Evolutionary conservation across 2,329 filamentous ascomycete genomes (phyloP).

Genomic region (Monosporascus sp.): DNA sequence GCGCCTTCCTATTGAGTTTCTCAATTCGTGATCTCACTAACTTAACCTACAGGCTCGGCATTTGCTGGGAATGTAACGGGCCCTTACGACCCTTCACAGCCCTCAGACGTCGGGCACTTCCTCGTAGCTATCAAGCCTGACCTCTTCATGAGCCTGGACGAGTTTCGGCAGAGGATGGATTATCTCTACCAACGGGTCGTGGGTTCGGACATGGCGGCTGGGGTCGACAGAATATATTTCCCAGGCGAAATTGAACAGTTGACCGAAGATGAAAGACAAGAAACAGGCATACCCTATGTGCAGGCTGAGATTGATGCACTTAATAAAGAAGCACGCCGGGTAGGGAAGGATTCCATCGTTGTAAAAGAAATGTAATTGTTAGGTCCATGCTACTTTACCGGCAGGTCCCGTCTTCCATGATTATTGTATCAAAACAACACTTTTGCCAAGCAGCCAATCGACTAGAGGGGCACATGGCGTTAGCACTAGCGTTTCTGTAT

Average conservation of each 20-base stretch:
- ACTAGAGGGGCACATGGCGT: too few species aligned
- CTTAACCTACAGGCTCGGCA: constrained; percentile 50
- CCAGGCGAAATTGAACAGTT: constrained; percentile 59
- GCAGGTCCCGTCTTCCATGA: too few species aligned
- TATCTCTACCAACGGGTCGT: constrained; percentile 50
- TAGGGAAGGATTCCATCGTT: constrained; percentile 30
- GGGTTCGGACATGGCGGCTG: constrained; percentile 47
- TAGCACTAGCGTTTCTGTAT: too few species aligned
- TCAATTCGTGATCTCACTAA: not conserved
- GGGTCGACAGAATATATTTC: constrained; percentile 55
- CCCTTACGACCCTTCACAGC: constrained; percentile 66
- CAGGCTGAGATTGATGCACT: constrained; percentile 50
- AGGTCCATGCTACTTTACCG: too few species aligned
- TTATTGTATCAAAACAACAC: too few species aligned
- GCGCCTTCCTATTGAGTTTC: not conserved
- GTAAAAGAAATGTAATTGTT: constrained; percentile 5
- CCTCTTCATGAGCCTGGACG: constrained; percentile 64
- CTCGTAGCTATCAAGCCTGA: constrained; percentile 69
- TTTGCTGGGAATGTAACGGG: constrained; percentile 73
- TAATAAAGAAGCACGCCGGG: constrained; percentile 46
- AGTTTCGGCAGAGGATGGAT: constrained; percentile 60
- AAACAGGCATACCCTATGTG: constrained; percentile 54
- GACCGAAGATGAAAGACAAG: constrained; percentile 43
- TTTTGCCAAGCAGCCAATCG: too few species aligned
- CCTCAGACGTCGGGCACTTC: constrained; percentile 71